Conservation (phyloP, 2,329 filamentous ascomycete species). For the Lasiodiplodia hormozganensis region DNA sequence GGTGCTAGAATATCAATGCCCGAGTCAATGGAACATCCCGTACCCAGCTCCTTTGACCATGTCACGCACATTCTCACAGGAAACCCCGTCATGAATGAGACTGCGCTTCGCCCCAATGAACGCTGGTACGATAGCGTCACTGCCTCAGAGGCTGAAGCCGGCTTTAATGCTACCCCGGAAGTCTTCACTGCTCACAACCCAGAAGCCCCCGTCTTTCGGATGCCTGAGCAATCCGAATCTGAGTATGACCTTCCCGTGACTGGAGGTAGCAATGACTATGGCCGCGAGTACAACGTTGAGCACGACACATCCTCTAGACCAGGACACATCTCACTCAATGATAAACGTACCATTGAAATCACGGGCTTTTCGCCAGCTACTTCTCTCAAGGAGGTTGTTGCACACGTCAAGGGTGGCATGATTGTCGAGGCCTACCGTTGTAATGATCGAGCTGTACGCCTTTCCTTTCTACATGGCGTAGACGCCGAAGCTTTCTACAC, state of each 20-base stretch:
- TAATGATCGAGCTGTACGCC: conserved; percentile 65
- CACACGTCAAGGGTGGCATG: conserved; percentile 71
- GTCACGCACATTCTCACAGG: background rate
- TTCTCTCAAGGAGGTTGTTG: conserved; percentile 70
- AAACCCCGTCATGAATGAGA: background rate
- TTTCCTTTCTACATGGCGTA: conserved; percentile 73
- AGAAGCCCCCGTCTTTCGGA: background rate
- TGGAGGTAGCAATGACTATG: background rate
- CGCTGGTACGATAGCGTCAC: background rate
- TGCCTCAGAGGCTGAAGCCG: background rate
- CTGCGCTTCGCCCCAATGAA: background rate
- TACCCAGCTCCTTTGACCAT: background rate
- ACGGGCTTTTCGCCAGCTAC: conserved; percentile 66
- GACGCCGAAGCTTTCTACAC: conserved; percentile 65
- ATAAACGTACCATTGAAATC: conserved; percentile 67
- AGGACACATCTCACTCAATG: background rate
- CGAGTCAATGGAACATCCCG: background rate
- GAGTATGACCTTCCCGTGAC: background rate
- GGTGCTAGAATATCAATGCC: background rate
- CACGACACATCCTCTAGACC: too few species aligned
- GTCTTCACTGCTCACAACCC: background rate
- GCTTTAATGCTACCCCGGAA: background rate
- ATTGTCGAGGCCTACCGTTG: conserved; percentile 73
- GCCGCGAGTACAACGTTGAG: background rate
- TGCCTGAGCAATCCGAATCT: background rate